phyloP scores from a whole-genome alignment of 352 stramenopile genomes.

The Globisporangium recalcitrans region DNA sequence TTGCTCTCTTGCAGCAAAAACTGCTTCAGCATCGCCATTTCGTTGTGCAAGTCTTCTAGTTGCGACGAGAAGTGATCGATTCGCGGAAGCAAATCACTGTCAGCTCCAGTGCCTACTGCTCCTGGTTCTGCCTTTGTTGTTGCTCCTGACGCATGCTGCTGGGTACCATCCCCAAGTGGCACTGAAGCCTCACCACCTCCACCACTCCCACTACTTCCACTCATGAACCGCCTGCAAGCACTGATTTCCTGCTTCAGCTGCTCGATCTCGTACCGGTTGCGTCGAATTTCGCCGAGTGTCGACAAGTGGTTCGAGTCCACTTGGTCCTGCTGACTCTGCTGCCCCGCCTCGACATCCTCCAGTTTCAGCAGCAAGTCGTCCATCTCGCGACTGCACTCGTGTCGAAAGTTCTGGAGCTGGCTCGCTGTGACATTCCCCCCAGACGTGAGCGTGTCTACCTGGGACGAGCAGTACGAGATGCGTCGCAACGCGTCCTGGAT shows the following conservation, averaged over 20 bases:
- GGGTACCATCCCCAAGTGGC: neutral
- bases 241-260: conserved; percentile 23
- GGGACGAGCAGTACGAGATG: conserved; percentile 44
- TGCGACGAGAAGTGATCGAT: conserved; percentile 44
- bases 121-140: neutral
- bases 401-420: conserved; percentile 39
- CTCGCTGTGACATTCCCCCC: conserved; percentile 25
- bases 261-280: conserved; percentile 23
- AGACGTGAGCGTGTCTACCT: conserved; percentile 38
- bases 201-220: conserved; percentile 7
- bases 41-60: conserved; percentile 36
- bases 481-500: conserved; percentile 48
- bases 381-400: conserved; percentile 46
- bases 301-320: neutral
- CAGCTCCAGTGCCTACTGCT: conserved; percentile 3
- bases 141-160: conserved; percentile 10
- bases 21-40: conserved; percentile 56
- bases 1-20: conserved; percentile 43
- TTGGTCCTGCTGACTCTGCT: conserved; percentile 13
- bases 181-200: neutral
- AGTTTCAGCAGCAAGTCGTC: conserved; percentile 36
- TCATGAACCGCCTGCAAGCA: conserved; percentile 17
- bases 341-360: conserved; percentile 23
- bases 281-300: conserved; percentile 8
- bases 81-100: conserved; percentile 17